Conservation (phyloP, 345 rosid genomes). For the Mallotus nudiflorus region DNA sequence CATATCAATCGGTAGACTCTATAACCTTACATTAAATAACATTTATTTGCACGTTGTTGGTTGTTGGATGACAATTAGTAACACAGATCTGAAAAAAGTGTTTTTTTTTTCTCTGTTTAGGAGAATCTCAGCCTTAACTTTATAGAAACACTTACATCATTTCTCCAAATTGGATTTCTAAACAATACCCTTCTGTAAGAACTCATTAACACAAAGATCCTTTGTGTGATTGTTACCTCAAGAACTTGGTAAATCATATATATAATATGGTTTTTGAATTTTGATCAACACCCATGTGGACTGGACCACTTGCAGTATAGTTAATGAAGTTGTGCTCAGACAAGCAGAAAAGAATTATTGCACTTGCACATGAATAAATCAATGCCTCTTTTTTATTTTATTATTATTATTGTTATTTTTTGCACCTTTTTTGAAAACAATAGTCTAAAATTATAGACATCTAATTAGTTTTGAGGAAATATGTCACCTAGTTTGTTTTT, state of each 20-base stretch:
- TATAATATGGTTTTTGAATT: not conserved
- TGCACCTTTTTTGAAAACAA: not conserved
- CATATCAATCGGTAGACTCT: too few relatives aligned
- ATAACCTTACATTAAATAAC: too few relatives aligned
- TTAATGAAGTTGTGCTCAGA: not conserved
- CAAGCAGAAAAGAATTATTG: not conserved
- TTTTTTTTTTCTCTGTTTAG: too few relatives aligned
- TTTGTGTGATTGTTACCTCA: too few relatives aligned
- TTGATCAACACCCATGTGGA: not conserved
- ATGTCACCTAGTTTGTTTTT: not conserved
- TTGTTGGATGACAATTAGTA: not conserved
- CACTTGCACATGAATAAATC: not conserved
- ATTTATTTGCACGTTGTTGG: not conserved
- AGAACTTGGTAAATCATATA: too few relatives aligned
- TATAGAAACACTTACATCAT: too few relatives aligned
- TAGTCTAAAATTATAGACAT: not conserved
- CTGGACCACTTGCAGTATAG: not conserved
- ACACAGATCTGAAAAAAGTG: too few relatives aligned
- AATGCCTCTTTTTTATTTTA: not conserved
- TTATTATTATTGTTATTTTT: too few relatives aligned
- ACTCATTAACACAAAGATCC: not conserved
- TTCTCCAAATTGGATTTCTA: too few relatives aligned
- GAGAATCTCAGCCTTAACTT: too few relatives aligned
- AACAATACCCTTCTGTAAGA: not conserved
- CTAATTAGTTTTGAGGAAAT: not conserved